Conservation (phyloP, 2,329 filamentous ascomycete species). For the Sphaerostilbella broomeana region DNA sequence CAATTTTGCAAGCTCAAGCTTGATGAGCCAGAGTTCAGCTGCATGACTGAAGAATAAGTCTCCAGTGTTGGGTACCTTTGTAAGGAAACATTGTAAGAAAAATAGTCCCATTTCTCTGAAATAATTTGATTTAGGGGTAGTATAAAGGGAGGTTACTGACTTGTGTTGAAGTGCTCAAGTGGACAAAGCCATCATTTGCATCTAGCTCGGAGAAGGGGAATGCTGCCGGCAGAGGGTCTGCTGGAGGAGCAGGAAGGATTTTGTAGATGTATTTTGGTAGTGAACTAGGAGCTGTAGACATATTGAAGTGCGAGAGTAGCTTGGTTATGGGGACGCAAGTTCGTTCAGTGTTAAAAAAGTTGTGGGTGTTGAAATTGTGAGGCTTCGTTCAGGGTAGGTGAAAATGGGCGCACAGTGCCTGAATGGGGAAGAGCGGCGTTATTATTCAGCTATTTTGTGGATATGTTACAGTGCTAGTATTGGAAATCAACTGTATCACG, state of each 20-base stretch:
- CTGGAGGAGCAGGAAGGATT: slow-evolving; percentile 48
- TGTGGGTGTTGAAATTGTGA: background rate
- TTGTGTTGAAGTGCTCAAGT: slow-evolving; percentile 52
- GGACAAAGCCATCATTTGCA: slow-evolving; percentile 53
- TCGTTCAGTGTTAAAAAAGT: background rate
- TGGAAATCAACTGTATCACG: too few relatives aligned
- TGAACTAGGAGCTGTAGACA: slow-evolving; percentile 26
- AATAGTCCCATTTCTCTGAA: too few relatives aligned
- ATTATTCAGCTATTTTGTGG: too few relatives aligned
- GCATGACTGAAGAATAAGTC: slow-evolving; percentile 37
- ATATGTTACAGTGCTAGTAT: too few relatives aligned
- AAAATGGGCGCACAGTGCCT: slow-evolving; percentile 1
- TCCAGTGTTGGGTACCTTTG: slow-evolving; percentile 39
- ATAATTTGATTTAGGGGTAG: too few relatives aligned
- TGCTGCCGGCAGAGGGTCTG: slow-evolving; percentile 44
- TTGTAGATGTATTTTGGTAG: slow-evolving; percentile 49
- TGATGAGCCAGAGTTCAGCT: slow-evolving; percentile 43
- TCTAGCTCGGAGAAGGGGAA: slow-evolving; percentile 56
- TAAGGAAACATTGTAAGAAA: background rate
- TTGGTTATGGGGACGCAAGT: too few relatives aligned
- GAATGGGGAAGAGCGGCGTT: too few relatives aligned
- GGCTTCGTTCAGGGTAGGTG: background rate
- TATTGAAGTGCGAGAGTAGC: slow-evolving; percentile 13
- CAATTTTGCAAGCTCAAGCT: slow-evolving; percentile 44
- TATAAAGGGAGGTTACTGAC: slow-evolving; percentile 27